Conservation (phyloP, 1,284 basidiomycete genomes). For the Ustilago cynodontis region DNA sequence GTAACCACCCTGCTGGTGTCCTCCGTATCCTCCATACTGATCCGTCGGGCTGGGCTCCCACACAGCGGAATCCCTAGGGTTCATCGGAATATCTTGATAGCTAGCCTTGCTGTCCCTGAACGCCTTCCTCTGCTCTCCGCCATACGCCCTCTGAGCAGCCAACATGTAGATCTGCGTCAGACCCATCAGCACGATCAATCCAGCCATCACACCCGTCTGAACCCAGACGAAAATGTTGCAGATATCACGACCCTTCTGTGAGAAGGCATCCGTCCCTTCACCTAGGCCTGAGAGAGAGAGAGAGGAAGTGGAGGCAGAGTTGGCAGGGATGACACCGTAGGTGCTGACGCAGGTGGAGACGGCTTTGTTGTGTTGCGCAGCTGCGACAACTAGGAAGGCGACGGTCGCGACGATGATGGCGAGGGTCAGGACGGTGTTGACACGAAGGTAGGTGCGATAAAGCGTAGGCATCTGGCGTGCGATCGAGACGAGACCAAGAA, state of each 20-base stretch:
- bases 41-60: conserved; percentile 50
- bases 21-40: conserved; percentile 23
- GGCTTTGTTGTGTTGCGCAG: conserved; percentile 52
- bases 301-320: conserved; percentile 20
- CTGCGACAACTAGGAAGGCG: conserved; percentile 60
- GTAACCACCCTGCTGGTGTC: conserved; percentile 10
- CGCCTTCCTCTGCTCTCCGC: conserved; percentile 57
- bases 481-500: conserved; percentile 59
- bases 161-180: conserved; percentile 69
- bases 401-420: conserved; percentile 53
- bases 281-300: conserved; percentile 18
- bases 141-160: conserved; percentile 62
- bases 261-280: conserved; percentile 32
- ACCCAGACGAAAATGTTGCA: conserved; percentile 68
- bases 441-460: conserved; percentile 63
- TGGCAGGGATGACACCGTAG: conserved; percentile 47
- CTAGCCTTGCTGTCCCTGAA: conserved; percentile 33
- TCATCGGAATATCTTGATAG: conserved; percentile 55
- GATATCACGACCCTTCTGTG: conserved; percentile 39
- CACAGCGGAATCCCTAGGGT: conserved; percentile 54
- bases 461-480: conserved; percentile 53
- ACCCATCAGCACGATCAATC: conserved; percentile 61
- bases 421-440: conserved; percentile 64
- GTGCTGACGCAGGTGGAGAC: conserved; percentile 48
- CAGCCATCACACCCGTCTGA: conserved; percentile 65